These are phyloP conservation scores for Mollisiaceae sp. DNA, from an alignment of 2,329 filamentous ascomycete genomes.

Conservation along the genomic window DNA sequence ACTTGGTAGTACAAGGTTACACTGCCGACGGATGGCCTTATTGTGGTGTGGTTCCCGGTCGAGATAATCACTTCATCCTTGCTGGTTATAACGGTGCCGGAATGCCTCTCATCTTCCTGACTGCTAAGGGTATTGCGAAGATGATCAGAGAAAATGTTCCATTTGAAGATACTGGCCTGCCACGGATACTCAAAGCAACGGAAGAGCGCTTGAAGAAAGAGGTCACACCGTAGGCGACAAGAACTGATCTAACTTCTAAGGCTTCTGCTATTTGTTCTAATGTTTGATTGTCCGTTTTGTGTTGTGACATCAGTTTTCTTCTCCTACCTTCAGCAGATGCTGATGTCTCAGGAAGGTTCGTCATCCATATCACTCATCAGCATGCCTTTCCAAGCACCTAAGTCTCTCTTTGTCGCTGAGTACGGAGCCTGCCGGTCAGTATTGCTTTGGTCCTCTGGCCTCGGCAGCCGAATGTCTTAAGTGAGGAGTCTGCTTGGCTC, in stretches of 20 bases:
- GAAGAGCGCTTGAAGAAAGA: conserved; percentile 30
- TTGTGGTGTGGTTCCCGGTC: background rate
- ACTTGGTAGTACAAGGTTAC: background rate
- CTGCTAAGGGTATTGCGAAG: conserved; percentile 47
- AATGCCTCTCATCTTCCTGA: conserved; percentile 53
- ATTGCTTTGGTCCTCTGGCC: background rate
- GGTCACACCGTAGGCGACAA: background rate
- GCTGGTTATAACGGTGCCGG: conserved; percentile 5
- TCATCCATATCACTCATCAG: background rate
- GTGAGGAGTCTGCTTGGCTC: background rate
- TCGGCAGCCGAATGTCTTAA: background rate
- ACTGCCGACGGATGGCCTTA: background rate
- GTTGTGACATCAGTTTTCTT: background rate
- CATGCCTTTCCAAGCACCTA: background rate
- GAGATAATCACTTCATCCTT: background rate
- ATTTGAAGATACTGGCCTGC: conserved; percentile 47
- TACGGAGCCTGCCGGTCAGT: background rate
- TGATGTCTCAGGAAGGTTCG: background rate
- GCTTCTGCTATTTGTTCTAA: background rate
- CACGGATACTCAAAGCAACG: conserved; percentile 43
- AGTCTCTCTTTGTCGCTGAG: background rate
- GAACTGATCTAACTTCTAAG: background rate
- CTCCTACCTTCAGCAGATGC: background rate
- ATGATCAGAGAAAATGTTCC: conserved; percentile 45
- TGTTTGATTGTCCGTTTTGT: background rate